Evolutionary conservation across 2,329 filamentous ascomycete species (phyloP).

Genomic region (Elsinoe australis): DNA sequence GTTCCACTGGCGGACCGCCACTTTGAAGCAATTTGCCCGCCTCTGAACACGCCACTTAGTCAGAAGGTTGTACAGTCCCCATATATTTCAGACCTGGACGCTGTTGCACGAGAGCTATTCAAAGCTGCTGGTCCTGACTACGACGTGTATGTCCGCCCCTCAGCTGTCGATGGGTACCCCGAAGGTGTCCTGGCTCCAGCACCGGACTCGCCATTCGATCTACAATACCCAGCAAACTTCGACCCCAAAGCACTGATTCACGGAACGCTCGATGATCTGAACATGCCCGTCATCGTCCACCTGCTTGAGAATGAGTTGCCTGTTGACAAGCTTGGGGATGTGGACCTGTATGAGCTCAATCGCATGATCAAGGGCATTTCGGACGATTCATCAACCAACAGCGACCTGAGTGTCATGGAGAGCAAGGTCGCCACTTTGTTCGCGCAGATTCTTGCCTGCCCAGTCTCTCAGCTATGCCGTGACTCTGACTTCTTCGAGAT

Average conservation of each 20-base stretch:
- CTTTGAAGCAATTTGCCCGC: conserved; percentile 45
- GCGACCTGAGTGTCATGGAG: conserved; percentile 27
- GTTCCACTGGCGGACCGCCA: conserved; percentile 42
- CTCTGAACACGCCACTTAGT: conserved; percentile 41
- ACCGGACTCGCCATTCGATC: neutral
- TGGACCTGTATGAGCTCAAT: conserved; percentile 24
- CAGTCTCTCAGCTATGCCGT: conserved; percentile 33
- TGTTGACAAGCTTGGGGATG: conserved; percentile 22
- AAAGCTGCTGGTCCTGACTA: conserved; percentile 18
- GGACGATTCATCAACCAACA: conserved; percentile 22
- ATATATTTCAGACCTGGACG: conserved; percentile 25
- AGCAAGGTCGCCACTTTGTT: conserved; percentile 40
- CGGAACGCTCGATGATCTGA: conserved; percentile 25
- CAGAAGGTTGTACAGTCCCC: conserved; percentile 33
- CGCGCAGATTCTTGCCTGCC: conserved; percentile 39
- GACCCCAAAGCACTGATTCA: conserved; percentile 20
- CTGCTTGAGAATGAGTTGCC: conserved; percentile 26
- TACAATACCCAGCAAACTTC: conserved; percentile 16
- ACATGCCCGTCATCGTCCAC: conserved; percentile 26
- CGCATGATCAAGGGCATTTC: conserved; percentile 14
- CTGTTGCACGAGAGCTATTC: conserved; percentile 17
- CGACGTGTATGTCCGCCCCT: conserved; percentile 26
- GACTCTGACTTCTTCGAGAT: conserved; percentile 47
- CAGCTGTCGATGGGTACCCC: conserved; percentile 26
- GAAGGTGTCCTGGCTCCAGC: conserved; percentile 31